Conservation (phyloP, 2,329 filamentous ascomycete species). For the Hymenoscyphus repandus region DNA sequence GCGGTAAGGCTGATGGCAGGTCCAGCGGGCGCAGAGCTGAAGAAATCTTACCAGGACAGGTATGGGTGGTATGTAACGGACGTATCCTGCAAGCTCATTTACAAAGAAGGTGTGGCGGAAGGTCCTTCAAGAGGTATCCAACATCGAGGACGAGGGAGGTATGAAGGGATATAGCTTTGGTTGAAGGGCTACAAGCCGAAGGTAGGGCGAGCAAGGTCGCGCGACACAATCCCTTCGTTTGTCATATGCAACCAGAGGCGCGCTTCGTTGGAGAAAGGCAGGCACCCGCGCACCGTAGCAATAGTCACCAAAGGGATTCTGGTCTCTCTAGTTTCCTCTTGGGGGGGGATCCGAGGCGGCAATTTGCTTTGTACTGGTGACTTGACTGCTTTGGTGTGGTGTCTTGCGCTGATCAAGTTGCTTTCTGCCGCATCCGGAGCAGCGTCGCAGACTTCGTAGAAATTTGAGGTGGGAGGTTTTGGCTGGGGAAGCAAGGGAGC, state of each 20-base stretch:
- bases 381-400: constrained; percentile 11
- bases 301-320: constrained; percentile 12
- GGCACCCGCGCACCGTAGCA: constrained; percentile 24
- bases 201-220: constrained; percentile 29
- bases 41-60: constrained; percentile 26
- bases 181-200: constrained; percentile 24
- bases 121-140: constrained; percentile 25
- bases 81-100: constrained; percentile 30
- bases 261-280: constrained; percentile 25
- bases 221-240: constrained; percentile 33
- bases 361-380: constrained; percentile 16
- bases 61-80: constrained; percentile 29
- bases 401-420: constrained; percentile 18
- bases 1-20: constrained; percentile 29
- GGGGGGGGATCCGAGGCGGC: constrained; percentile 4
- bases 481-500: constrained; percentile 23
- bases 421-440: constrained; percentile 15
- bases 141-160: constrained; percentile 27
- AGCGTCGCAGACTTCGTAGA: constrained; percentile 7
- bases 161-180: constrained; percentile 22
- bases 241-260: constrained; percentile 31
- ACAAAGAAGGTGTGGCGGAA: constrained; percentile 25
- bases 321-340: not conserved
- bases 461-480: constrained; percentile 17
- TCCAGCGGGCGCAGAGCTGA: constrained; percentile 15